Conservation (phyloP, 139 green algal species). For the Chlorella ohadii region DNA sequence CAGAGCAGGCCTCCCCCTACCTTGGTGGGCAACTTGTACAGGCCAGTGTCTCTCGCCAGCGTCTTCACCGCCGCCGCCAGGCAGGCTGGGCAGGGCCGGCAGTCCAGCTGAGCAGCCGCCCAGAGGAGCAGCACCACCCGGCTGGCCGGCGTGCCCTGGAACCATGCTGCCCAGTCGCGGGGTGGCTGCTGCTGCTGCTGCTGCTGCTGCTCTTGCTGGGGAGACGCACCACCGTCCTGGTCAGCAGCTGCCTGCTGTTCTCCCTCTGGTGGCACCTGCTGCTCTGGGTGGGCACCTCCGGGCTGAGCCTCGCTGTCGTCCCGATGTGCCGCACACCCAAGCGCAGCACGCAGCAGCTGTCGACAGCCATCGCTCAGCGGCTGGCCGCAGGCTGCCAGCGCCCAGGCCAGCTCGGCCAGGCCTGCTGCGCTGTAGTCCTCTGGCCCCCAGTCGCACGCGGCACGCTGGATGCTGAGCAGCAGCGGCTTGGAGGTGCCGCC, state of each 20-base stretch:
- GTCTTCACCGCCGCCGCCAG: background rate
- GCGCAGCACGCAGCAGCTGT: background rate
- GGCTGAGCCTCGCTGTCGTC: background rate
- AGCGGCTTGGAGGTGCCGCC: slow-evolving; percentile 20
- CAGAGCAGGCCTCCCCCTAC: background rate
- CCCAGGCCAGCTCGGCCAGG: slow-evolving; percentile 22
- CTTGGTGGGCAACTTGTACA: background rate
- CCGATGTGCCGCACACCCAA: background rate
- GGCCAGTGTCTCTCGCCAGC: background rate
- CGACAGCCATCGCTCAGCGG: background rate
- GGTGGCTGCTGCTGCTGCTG: background rate
- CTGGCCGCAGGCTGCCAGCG: background rate
- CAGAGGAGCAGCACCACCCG: slow-evolving; percentile 13
- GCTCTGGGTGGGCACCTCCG: background rate
- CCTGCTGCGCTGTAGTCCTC: slow-evolving; percentile 10
- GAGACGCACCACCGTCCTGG: background rate
- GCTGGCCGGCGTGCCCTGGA: background rate
- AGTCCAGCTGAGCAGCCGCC: background rate
- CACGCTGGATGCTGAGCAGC: background rate
- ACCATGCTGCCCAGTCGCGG: slow-evolving; percentile 27
- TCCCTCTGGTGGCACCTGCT: background rate
- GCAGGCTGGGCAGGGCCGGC: background rate
- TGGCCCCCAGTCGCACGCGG: background rate
- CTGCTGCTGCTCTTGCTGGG: background rate
- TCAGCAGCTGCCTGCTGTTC: no score